Base-by-base conservation (phyloP, 23 red algal genomes). In the Rhodosorus marinus region DNA sequence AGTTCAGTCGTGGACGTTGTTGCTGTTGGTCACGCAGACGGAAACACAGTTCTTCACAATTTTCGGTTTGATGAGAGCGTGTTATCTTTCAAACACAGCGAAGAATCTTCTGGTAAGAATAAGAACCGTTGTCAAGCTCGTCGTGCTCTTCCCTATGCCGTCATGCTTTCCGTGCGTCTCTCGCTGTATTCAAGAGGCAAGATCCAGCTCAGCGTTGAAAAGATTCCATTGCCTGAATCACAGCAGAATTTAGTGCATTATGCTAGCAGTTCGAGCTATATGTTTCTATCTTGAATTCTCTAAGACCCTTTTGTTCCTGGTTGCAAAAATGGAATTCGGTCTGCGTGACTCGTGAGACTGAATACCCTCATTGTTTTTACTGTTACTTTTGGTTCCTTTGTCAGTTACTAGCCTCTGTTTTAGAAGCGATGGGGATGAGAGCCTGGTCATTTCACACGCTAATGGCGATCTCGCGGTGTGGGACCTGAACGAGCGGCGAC, bases 1-100 rank as follows among this genome's bases (percentile, higher is more conserved):
- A 78, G 77, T 4, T 72, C 90, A 17, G 90, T 76, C 21, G 31
- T 84, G 21, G 90, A 98, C 48, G 67, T 98, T n/a, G 66, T 98
- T 5, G 90, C 77, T 5, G 36, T 85, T 4, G 90, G 90, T 47
- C 55, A 56, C 2, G 41, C 23, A 1, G 59, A 58, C 51, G 90
- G 90, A 23, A n/a, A 31, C 20, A 64, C 82, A 38, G 21, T 51
- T 5, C 57, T 98, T 5, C 70, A 73, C 50, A 69, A 98, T 34
- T 51, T 98, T 14, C 33, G 72, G 22, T 41, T 38, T 20, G 59
- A 75, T 59, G 51, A 66, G 33, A 64, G 61, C 20, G 49, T 84
- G 42, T 29, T 43, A 21, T 58, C 55, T 20, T 74, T 67, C 43
- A 59, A 52, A 54, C 67, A 73, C 48, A n/a, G n/a, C n/a, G 59